These are phyloP conservation scores for Suhomyces emberorum DNA, from an alignment of 805 yeast species.

Conservation along the genomic window DNA sequence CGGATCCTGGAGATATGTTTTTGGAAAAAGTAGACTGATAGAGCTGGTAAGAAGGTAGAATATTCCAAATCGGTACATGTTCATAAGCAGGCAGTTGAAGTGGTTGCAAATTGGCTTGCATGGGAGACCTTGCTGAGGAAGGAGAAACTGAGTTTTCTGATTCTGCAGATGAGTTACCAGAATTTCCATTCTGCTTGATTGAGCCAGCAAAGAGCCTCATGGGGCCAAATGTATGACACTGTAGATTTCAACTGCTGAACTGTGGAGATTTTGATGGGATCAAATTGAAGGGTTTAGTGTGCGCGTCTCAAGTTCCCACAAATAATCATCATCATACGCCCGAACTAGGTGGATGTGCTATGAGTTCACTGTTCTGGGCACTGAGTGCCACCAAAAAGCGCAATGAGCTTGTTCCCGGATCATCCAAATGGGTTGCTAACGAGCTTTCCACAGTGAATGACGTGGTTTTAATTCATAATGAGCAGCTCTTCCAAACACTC, in stretches of 20 bases:
- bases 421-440: conserved; percentile 49
- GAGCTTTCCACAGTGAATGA: conserved; percentile 41
- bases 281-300: too few relatives aligned
- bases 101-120: conserved; percentile 10
- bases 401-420: conserved; percentile 43
- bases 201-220: background rate
- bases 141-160: background rate
- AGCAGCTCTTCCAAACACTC: conserved; percentile 38
- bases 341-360: too few relatives aligned
- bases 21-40: conserved; percentile 28
- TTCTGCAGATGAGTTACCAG: background rate
- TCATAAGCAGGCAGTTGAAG: conserved; percentile 23
- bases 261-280: too few relatives aligned
- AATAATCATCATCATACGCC: too few relatives aligned
- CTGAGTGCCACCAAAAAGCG: conserved; percentile 28
- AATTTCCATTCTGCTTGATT: background rate
- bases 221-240: background rate
- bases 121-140: background rate
- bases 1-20: conserved; percentile 15
- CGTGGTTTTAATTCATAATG: conserved; percentile 34
- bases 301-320: too few relatives aligned
- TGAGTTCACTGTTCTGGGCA: conserved; percentile 27
- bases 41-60: conserved; percentile 30
- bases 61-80: conserved; percentile 28
- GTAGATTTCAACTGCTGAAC: too few relatives aligned